Evolutionary conservation across 768 basidiomycete species (phyloP).

Genomic region (Hortiboletus flavorubellus): DNA sequence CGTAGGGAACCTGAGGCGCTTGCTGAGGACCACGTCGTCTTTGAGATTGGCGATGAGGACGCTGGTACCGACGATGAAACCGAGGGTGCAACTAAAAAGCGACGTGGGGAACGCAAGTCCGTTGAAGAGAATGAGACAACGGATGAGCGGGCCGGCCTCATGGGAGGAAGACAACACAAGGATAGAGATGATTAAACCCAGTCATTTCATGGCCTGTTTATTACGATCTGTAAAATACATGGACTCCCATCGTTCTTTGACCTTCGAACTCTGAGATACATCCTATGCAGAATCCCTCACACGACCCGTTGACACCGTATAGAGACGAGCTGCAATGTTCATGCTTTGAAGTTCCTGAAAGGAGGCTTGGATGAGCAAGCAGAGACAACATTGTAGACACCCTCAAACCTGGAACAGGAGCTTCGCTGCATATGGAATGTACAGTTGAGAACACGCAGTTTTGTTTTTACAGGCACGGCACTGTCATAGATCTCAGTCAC

Average conservation of each 20-base stretch:
- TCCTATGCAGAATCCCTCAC: constrained; percentile 54
- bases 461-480: constrained; percentile 98
- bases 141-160: constrained; percentile 67
- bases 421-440: constrained; percentile 97
- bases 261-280: not conserved
- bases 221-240: constrained; percentile 38
- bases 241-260: constrained; percentile 3
- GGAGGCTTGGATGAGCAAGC: not conserved
- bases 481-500: constrained; percentile 27
- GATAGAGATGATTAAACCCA: constrained; percentile 34
- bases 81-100: constrained; percentile 47
- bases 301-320: constrained; percentile 83
- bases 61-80: constrained; percentile 63
- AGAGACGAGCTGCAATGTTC: constrained; percentile 88
- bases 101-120: constrained; percentile 38
- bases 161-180: constrained; percentile 39
- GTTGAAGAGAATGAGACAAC: constrained; percentile 46
- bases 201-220: constrained; percentile 12
- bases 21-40: constrained; percentile 73
- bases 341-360: constrained; percentile 87
- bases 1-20: constrained; percentile 47
- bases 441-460: constrained; percentile 86
- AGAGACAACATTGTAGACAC: not conserved
- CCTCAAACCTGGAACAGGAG: constrained; percentile 80
- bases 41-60: constrained; percentile 89